Base-by-base conservation (phyloP, 2,329 filamentous ascomycete genomes). In the Celoporthe dispersa region DNA sequence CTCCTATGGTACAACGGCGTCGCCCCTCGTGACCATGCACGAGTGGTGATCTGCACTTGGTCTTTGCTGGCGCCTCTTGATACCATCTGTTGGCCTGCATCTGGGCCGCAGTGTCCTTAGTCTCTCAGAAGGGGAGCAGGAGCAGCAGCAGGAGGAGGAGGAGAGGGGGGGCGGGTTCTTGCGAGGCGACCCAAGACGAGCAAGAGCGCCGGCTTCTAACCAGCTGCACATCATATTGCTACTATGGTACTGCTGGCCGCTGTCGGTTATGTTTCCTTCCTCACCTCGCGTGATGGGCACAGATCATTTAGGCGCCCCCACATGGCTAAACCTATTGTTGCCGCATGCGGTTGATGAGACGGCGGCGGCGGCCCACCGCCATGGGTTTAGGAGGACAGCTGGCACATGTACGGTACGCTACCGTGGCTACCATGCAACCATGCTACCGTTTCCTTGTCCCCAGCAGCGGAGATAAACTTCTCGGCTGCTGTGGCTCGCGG, bases 401-500 rank as follows among this genome's bases (percentile, higher is more conserved):
- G 67, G 68, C 57, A 66, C 48, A 64, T 44, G 65, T 44, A 71
- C 55, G 62, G 62, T 31, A 57, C 53, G 53, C 53, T 19, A 28
- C 22, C 3, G 16, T 55, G n/a, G n/a, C n/a, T n/a, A n/a, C n/a
- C n/a, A n/a, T n/a, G n/a, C n/a, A n/a, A 69, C 62, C 61, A 53
- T 22, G 55, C n/a, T 51, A 22, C 33, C 59, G 59, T 55, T 63
- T 48, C 35, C 59, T 60, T 57, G 66, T 16, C n/a, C 57, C 59
- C 35, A 68, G 37, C 31, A 63, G 60, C 33, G 67, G 67, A 69
- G 67, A 69, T 69, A 66, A 71, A 55, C 48, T 63, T 62, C 63
- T 70, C 69, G 69, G 68, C 61, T 71, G 44, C 44, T 48, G 44
- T 48, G 51, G 69, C 63, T 68, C 44, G 69, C 69, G 64, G 63